Percentiles rank a stretch among this genome's conserved stretches.
These are phyloP conservation scores for Beauveria varroae DNA, from an alignment of 2,329 filamentous ascomycete genomes.

Conservation along the genomic window DNA sequence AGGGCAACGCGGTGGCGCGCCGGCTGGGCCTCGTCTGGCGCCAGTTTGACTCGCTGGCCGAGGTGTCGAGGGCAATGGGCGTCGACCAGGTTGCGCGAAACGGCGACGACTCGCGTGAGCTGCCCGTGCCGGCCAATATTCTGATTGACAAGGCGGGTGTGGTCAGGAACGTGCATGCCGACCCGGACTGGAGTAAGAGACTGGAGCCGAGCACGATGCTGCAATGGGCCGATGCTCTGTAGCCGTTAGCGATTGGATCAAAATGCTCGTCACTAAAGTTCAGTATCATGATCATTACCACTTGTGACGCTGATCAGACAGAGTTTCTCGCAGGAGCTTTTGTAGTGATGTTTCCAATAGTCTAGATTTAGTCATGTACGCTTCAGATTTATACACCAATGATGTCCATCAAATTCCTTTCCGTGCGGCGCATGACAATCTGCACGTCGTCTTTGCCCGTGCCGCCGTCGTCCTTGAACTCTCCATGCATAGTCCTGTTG, in stretches of 20 bases:
- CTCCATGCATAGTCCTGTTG: background rate
- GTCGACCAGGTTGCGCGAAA: slow-evolving; percentile 25
- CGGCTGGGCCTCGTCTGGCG: slow-evolving; percentile 29
- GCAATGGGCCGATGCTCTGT: slow-evolving; percentile 25
- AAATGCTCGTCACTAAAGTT: too few relatives aligned
- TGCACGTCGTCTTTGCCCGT: background rate
- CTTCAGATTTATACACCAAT: background rate
- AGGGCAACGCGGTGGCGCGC: slow-evolving; percentile 26
- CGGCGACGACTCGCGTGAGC: slow-evolving; percentile 29
- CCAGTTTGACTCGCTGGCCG: slow-evolving; percentile 21
- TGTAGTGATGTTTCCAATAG: background rate
- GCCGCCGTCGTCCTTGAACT: background rate
- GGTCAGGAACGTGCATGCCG: slow-evolving; percentile 28
- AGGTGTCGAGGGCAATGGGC: slow-evolving; percentile 22
- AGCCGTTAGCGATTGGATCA: background rate
- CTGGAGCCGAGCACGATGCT: slow-evolving; percentile 27
- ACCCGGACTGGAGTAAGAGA: slow-evolving; percentile 30
- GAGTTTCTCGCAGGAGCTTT: too few relatives aligned
- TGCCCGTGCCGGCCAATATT: slow-evolving; percentile 32
- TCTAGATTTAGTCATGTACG: background rate
- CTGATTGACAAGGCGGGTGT: slow-evolving; percentile 28
- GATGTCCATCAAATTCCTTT: background rate
- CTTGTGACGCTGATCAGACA: too few relatives aligned
- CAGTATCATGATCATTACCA: too few relatives aligned
- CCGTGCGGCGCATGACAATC: background rate